Base-by-base conservation (phyloP, 1,139 yeast species). In the Taiozyma onychis region DNA sequence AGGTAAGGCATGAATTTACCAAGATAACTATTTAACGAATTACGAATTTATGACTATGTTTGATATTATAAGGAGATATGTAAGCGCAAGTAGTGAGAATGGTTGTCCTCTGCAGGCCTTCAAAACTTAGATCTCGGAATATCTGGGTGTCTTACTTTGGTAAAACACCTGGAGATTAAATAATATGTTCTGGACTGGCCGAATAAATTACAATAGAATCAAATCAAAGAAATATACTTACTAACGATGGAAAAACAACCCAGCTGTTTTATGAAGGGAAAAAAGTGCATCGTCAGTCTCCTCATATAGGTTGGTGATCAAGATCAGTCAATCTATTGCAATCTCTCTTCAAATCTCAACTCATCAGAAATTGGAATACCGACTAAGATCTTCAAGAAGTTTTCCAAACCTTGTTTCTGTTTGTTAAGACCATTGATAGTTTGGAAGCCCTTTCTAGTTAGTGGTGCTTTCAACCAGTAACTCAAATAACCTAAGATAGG, bases 401-500 rank as follows among this genome's bases (percentile, higher is more conserved):
- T 91, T 74, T 91, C 97, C 60, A 91, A 75, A 46, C 95, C 97
- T 64, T 85, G 80, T 68, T 97, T 85, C 76, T 91, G 98, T 74
- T 90, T 91, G 80, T 89, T 91, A 67, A 91, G 80, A 41, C 97
- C 97, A 66, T 91, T 91, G 64, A 91, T 88, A 45, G 97, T 86
- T 67, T 88, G 87, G 72, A 77, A 88, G 14, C 97, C 97, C 51
- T 91, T 89, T 72, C 93, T 87, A 49, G 95, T 83, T 63, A 91
- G 78, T 58, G 98, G 98, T 3, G 97, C 97, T 77, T 91, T 91
- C 66, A 91, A 81, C 98, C 98, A 91, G 76, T 91, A 91, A 67
- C 93, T 82, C 69, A 91, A 78, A 70, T 90, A 87, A 26, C 95
- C 83, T 66, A 91, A 77, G 46, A 91, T 93, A 41, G 96, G 82